These are phyloP conservation scores for Teratosphaeria viscida DNA, from an alignment of 2,329 filamentous ascomycete species.

Conservation along the genomic window DNA sequence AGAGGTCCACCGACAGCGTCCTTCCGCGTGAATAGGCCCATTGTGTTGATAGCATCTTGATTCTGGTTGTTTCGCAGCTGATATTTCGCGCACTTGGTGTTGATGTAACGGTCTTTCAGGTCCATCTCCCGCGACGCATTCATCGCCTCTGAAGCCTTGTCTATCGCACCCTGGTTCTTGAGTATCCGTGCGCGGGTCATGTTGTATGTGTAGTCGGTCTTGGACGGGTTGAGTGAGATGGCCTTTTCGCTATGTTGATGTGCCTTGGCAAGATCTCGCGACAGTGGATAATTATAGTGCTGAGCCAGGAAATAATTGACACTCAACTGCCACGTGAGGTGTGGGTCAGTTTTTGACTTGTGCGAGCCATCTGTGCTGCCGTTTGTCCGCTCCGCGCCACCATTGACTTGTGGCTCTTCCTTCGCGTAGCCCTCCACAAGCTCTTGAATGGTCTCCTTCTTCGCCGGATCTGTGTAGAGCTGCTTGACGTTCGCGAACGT, in stretches of 20 bases:
- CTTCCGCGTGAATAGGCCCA: conserved; percentile 87
- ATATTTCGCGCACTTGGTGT: conserved; percentile 96
- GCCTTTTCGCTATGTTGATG: conserved; percentile 74
- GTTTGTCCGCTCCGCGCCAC: conserved; percentile 15
- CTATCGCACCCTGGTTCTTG: conserved; percentile 75
- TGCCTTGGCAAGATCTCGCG: conserved; percentile 73
- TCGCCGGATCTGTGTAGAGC: conserved; percentile 67
- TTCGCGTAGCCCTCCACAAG: conserved; percentile 68
- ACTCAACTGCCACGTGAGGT: conserved; percentile 57
- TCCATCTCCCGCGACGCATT: conserved; percentile 77
- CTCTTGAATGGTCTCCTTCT: conserved; percentile 65
- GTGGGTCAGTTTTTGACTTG: conserved; percentile 39
- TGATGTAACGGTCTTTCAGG: conserved; percentile 89
- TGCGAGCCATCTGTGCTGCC: conserved; percentile 30
- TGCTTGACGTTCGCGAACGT: conserved; percentile 96
- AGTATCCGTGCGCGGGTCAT: conserved; percentile 93
- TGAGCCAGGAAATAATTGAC: conserved; percentile 90
- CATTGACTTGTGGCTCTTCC: conserved; percentile 20
- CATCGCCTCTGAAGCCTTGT: conserved; percentile 78
- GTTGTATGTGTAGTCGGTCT: conserved; percentile 82
- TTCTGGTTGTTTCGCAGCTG: conserved; percentile 87
- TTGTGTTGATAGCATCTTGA: conserved; percentile 72
- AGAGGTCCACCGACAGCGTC: conserved; percentile 81
- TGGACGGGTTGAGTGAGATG: conserved; percentile 66
- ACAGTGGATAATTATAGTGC: conserved; percentile 89